Evolutionary conservation across 306 rosid species (phyloP).

Genomic region (Medicago arabica): DNA sequence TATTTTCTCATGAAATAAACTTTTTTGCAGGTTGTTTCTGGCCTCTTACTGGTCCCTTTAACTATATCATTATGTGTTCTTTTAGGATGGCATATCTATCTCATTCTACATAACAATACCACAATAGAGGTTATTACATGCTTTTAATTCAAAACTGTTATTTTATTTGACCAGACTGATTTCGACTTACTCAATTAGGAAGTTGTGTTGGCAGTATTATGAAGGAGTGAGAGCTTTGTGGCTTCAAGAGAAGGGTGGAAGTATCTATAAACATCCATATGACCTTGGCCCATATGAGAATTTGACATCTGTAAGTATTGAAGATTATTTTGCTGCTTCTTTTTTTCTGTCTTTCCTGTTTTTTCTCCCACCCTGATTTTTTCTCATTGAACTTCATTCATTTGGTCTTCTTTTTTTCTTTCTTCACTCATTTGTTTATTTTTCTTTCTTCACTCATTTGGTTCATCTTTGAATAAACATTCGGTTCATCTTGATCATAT

Average conservation of each 20-base stretch:
- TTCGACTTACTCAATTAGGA: conserved; percentile 37
- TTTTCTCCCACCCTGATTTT: neutral
- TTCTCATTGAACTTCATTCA: neutral
- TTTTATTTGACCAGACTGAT: conserved; percentile 37
- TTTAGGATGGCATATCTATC: conserved; percentile 91
- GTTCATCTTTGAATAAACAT: neutral
- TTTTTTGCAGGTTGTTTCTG: conserved; percentile 75
- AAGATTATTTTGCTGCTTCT: conserved; percentile 22
- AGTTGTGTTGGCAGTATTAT: conserved; percentile 67
- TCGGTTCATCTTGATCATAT: neutral
- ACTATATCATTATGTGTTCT: conserved; percentile 74
- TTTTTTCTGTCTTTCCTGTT: conserved; percentile 28
- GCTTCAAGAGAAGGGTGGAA: conserved; percentile 97
- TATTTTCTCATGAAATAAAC: conserved; percentile 46
- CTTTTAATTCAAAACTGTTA: conserved; percentile 35
- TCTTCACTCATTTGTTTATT: too few relatives aligned
- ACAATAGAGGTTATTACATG: conserved; percentile 82
- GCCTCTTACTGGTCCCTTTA: conserved; percentile 76
- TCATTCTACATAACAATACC: conserved; percentile 89
- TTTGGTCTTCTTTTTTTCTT: conserved; percentile 4
- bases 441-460: conserved; percentile 16
- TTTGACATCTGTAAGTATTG: conserved; percentile 67
- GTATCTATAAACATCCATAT: conserved; percentile 86
- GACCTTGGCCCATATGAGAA: conserved; percentile 93
- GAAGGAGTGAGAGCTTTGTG: conserved; percentile 98